Percentiles rank a stretch among this genome's conserved stretches.
phyloP scores from a whole-genome alignment of 73 alveolate genomes.

The Loxodes magnus region DNA sequence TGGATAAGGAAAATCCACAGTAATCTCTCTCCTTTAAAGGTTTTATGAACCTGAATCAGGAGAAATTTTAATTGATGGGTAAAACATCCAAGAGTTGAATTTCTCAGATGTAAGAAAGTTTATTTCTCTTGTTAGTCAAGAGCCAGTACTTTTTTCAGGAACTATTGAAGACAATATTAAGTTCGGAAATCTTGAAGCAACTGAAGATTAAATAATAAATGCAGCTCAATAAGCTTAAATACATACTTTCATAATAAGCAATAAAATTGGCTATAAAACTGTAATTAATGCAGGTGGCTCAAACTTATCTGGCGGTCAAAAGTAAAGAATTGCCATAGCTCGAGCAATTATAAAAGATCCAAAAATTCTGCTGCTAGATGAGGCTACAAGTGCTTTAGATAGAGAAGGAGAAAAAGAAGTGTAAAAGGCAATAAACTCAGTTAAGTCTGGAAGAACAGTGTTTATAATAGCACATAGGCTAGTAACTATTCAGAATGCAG shows the following conservation, averaged over 20 bases:
- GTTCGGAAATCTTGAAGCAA: slow-evolving; percentile 70
- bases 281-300: slow-evolving; percentile 30
- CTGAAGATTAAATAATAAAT: slow-evolving; percentile 66
- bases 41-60: slow-evolving; percentile 83
- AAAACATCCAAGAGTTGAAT: slow-evolving; percentile 37
- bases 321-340: slow-evolving; percentile 40
- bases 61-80: slow-evolving; percentile 52
- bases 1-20: slow-evolving; percentile 92
- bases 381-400: slow-evolving; percentile 46
- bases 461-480: slow-evolving; percentile 71
- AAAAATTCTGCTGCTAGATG: slow-evolving; percentile 30
- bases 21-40: slow-evolving; percentile 71
- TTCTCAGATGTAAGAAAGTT: slow-evolving; percentile 39
- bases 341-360: slow-evolving; percentile 36
- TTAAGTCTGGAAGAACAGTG: slow-evolving; percentile 39
- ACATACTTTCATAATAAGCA: slow-evolving; percentile 23
- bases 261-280: slow-evolving; percentile 19
- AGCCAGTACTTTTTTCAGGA: slow-evolving; percentile 76
- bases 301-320: slow-evolving; percentile 39
- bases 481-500: slow-evolving; percentile 55
- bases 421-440: slow-evolving; percentile 22
- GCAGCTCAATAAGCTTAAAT: slow-evolving; percentile 72
- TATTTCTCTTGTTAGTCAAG: slow-evolving; percentile 84
- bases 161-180: slow-evolving; percentile 58
- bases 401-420: slow-evolving; percentile 21